Conservation (phyloP, 768 basidiomycete genomes). For the Antrodiella citrinella region DNA sequence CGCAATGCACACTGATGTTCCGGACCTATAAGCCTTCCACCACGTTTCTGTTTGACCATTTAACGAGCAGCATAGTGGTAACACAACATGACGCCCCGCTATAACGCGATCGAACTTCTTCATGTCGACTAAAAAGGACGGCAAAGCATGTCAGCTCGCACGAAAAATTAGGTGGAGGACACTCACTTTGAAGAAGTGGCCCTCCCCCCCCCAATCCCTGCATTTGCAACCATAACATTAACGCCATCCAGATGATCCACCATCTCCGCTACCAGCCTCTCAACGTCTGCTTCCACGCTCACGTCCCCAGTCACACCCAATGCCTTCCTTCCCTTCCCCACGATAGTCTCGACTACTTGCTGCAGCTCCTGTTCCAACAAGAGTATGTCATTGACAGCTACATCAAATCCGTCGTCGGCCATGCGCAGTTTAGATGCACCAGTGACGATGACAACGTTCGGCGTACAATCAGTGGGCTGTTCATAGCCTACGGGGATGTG, state of each 20-base stretch:
- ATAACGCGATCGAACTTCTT: constrained; percentile 22
- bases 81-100: constrained; percentile 26
- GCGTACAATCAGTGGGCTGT: background rate
- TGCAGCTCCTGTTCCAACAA: constrained; percentile 7
- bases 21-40: constrained; percentile 31
- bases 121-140: constrained; percentile 2
- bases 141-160: constrained; percentile 9
- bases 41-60: constrained; percentile 31
- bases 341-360: constrained; percentile 8
- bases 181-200: constrained; percentile 10
- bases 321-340: constrained; percentile 15
- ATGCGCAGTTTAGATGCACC: constrained; percentile 18
- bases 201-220: constrained; percentile 11
- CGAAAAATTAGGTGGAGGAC: constrained; percentile 6
- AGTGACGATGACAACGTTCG: constrained; percentile 17
- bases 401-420: constrained; percentile 18
- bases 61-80: constrained; percentile 32
- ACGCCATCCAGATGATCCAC: constrained; percentile 29
- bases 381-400: constrained; percentile 14
- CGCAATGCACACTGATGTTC: background rate
- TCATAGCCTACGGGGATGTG: too few relatives aligned
- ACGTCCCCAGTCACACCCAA: constrained; percentile 31
- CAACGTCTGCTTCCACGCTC: constrained; percentile 31
- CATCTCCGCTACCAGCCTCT: constrained; percentile 27
- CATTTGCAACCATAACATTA: constrained; percentile 32